A percentile compares a stretch with the other conserved stretches of the same genome.
Conservation (phyloP, 169 alveolate species). For the Eimeria mitis region DNA sequence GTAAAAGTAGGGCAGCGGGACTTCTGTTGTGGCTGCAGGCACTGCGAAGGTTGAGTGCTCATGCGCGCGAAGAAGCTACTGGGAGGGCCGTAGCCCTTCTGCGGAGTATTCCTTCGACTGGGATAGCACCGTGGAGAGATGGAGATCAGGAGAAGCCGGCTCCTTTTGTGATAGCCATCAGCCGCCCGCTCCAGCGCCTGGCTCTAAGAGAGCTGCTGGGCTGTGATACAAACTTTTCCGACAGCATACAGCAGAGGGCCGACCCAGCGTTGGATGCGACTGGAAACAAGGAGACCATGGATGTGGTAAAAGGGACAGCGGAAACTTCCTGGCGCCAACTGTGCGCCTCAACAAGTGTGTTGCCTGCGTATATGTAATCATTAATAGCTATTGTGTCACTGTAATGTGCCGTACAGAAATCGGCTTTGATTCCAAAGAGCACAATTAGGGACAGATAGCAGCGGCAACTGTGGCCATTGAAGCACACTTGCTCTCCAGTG, state of each 20-base stretch:
- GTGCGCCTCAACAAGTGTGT: slow-evolving; percentile 28
- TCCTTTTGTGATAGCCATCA: slow-evolving; percentile 32
- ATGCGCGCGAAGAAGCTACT: background rate
- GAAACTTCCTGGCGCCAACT: slow-evolving; percentile 13
- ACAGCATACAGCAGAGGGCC: background rate
- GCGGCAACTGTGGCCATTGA: background rate
- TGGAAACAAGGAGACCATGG: background rate
- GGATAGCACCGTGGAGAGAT: background rate
- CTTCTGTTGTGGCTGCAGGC: slow-evolving; percentile 30
- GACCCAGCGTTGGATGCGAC: background rate
- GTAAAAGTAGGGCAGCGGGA: background rate
- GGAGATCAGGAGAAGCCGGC: background rate
- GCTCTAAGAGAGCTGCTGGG: slow-evolving; percentile 23
- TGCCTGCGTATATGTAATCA: too few species aligned
- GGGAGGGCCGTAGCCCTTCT: background rate
- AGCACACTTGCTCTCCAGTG: background rate
- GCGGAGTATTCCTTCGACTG: background rate
- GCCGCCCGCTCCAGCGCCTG: slow-evolving; percentile 35
- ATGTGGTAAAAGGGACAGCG: background rate
- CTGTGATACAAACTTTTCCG: background rate
- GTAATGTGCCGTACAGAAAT: background rate
- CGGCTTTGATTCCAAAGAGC: background rate
- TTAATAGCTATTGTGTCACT: too few species aligned
- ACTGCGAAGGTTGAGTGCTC: slow-evolving; percentile 27
- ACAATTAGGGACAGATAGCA: background rate